Evolutionary conservation across 2,329 filamentous ascomycete species (phyloP).

Genomic region (Raffaelea arxii): DNA sequence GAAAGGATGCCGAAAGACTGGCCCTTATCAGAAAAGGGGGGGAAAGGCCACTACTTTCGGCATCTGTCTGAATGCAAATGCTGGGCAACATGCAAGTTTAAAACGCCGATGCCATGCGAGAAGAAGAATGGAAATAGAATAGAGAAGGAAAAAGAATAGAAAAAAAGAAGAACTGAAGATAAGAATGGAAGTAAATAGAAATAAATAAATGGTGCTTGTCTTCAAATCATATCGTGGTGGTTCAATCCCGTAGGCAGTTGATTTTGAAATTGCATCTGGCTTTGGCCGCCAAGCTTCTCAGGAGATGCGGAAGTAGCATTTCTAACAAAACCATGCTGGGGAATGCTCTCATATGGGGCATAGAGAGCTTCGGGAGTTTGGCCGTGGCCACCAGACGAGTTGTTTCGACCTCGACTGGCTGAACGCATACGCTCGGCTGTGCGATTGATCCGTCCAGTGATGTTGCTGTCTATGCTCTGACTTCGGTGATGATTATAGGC

Average conservation of each 20-base stretch:
- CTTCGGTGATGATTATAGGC: constrained; percentile 33
- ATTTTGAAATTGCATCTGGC: constrained; percentile 9
- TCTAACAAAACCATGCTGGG: too few species aligned
- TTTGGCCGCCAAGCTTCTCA: neutral
- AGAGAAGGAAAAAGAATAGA: neutral
- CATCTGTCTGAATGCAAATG: too few species aligned
- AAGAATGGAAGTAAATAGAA: too few species aligned
- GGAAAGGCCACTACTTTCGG: too few species aligned
- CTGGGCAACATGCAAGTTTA: too few species aligned
- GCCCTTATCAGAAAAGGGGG: too few species aligned
- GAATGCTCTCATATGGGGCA: constrained; percentile 29
- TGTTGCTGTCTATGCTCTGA: constrained; percentile 42
- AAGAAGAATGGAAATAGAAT: neutral
- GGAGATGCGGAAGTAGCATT: too few species aligned
- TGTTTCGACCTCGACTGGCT: constrained; percentile 45
- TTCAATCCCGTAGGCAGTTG: constrained; percentile 41
- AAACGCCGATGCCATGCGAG: neutral
- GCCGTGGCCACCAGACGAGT: constrained; percentile 22
- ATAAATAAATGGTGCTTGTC: neutral
- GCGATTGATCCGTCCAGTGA: constrained; percentile 45
- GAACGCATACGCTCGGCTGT: constrained; percentile 52
- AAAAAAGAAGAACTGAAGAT: too few species aligned
- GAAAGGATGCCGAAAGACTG: neutral
- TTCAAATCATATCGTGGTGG: constrained; percentile 46
- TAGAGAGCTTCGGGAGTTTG: constrained; percentile 25